These are phyloP conservation scores for Turnera subulata DNA, from an alignment of 345 rosid genomes.

Conservation along the genomic window DNA sequence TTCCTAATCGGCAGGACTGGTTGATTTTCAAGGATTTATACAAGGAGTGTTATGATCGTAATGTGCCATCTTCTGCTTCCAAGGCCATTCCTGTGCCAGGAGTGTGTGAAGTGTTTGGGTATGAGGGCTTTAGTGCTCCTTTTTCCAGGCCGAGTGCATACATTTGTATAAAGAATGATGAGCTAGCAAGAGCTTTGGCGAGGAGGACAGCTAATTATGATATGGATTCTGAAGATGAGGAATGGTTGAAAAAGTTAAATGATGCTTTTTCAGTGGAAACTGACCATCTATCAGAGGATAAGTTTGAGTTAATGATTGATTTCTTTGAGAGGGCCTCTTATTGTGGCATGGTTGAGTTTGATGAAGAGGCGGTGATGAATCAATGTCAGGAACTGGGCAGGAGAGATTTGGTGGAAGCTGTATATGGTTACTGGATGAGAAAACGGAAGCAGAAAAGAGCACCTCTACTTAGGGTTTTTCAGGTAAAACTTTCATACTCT, in stretches of 20 bases:
- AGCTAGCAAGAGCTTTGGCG: conserved; percentile 75
- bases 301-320: conserved; percentile 86
- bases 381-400: conserved; percentile 44
- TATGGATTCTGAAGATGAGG: conserved; percentile 93
- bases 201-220: conserved; percentile 66
- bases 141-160: conserved; percentile 56
- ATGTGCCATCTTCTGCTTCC: conserved; percentile 32
- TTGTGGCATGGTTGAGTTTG: conserved; percentile 50
- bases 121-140: conserved; percentile 24
- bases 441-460: conserved; percentile 66
- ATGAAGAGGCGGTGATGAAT: conserved; percentile 48
- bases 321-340: conserved; percentile 71
- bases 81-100: conserved; percentile 86
- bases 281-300: conserved; percentile 46
- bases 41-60: conserved; percentile 74
- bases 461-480: conserved; percentile 68
- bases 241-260: conserved; percentile 69
- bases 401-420: conserved; percentile 66
- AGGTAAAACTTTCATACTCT: conserved; percentile 45
- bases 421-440: conserved; percentile 63
- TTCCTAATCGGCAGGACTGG: conserved; percentile 69
- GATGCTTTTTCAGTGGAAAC: conserved; percentile 23
- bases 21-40: conserved; percentile 73
- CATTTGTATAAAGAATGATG: conserved; percentile 53
- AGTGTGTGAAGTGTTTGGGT: conserved; percentile 57